Base-by-base conservation (phyloP, 2,329 filamentous ascomycete genomes). In the Annulohypoxylon truncatum region DNA sequence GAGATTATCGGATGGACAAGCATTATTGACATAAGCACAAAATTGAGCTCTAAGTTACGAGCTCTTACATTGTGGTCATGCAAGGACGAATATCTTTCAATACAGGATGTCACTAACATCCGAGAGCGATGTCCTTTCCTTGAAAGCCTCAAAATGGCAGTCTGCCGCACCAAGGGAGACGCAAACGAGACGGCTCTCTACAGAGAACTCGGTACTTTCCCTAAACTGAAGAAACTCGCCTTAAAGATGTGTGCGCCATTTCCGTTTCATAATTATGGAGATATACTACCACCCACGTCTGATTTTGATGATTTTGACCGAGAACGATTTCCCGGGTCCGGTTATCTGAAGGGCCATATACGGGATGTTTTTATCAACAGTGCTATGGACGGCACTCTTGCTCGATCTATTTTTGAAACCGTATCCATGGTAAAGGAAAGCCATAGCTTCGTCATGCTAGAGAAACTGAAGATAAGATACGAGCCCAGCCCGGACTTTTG, bases 81-180 rank as follows among this genome's bases (percentile, higher is more conserved):
- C 9, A n/a, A 18, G 35, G 42, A 12, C 8, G 12, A 31, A 33
- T 29, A 40, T 10, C 24, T 24, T 29, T 35, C 24, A 18, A 12
- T 4, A 6, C 13, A 13, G 7, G 38, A 57, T 13, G 54, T 61
- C 18, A 20, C 38, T 13, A 26, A 33, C 12, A 52, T 61, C 48
- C 53, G 53, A 53, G 10, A 40, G 13, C 38, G 10, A 33, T 58
- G 53, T 3, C 58, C 47, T n/a, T 29, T 53, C 12, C 38, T 61
- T 6, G n/a, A 42, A 18, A 13, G 42, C n/a, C 28, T 62, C 10
- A 24, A 15, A n/a, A 24, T 58, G 6, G 24, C 31, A 10, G 8
- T 61, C 10, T n/a, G 10, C 40, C 57, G 63, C 20, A 53, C 48
- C 26, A 20, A 47, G 20, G 47, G 57, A 13, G 31, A 54, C 10